Evolutionary conservation across 2,329 filamentous ascomycete genomes (phyloP), one percentile per base, ranked within the genome.

Genomic region (Xylaria sp.): DNA sequence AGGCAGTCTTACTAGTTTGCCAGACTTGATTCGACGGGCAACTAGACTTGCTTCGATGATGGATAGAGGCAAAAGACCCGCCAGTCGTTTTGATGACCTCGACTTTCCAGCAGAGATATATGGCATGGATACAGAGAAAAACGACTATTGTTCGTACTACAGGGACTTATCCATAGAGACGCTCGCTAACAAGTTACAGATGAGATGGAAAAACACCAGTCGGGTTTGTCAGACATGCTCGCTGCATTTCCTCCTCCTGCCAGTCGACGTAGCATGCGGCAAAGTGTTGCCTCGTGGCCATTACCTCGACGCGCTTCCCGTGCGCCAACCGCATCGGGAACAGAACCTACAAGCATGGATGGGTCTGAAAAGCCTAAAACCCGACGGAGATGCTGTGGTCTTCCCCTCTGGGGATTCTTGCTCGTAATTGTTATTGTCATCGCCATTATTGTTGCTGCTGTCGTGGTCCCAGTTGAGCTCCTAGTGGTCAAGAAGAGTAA

Each of bases 1-100:
- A 74, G 94, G 93, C 3, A 97, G 94, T 77, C 84, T 97, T 69
- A 98, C 96, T 1, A 97, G 94, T 79, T 82, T 99, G 66, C 92
- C 94, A 0, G 96, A 98, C 77, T 82, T 99, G 67, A 98, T 99
- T 72, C 87, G 89, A 74, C 88, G 96, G 72, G 96, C 96, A 11
- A 98, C 95, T 0, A 89, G 89, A 71, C 82, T 98, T 42, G 95
- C 94, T 17, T 88, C 92, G 0, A 94, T 97, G 79, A 89, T 99
- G 65, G 95, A 98, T 74, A 90, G 90, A 71, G 95, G 95, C 13
- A 90, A 83, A 69, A 82, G 88, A 71, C 88, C 88, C 31, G 87
- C 82, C 25, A 90, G 88, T 73, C 83, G 85, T 17, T 80, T 88
- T 55, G 84, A 87, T 47, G 84, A 86, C 22, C 75, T 89, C 45